Base-by-base conservation (phyloP, 2,329 filamentous ascomycete species). In the Sclerotinia spermophila region DNA sequence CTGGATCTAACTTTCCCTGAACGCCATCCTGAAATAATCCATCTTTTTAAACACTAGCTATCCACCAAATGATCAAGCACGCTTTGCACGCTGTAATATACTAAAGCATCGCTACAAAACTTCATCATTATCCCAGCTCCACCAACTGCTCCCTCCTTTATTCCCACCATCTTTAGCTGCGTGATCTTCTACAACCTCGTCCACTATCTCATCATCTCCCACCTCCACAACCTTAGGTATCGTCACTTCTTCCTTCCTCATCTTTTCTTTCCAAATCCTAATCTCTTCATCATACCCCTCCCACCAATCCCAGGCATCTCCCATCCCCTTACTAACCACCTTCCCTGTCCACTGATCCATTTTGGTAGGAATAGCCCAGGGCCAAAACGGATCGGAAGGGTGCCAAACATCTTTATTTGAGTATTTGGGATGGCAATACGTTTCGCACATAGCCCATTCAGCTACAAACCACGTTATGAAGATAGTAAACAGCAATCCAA, bases 331-430 rank as follows among this genome's bases (percentile, higher is more conserved):
- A 55, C 74, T 75, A n/a, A 72, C 69, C 19, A 74, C 64, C 30
- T 73, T 59, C 3, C 77, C 77, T 13, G 82, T 77, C 87, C 87
- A 90, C 74, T 89, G 83, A 76, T 90, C 87, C 19, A 90, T 76
- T 80, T 89, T 90, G 70, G 88, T 84, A 4, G 88, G 87, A 60
- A 90, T 82, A 1, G 87, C 86, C 53, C 81, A 82, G n/a, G 87
- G 87, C 78, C 87, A 90, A 38, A 84, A 83, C 0, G 88, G 88
- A 76, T 89, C 87, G 60, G 86, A 82, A 17, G 83, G 82, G 40
- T 84, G 85, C 86, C 86, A 89, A 76, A 80, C 61, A 67, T 68
- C 66, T 71, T 78, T 67, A 62, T 19, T 82, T 73, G 87, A 89
- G 44, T 81, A 82, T n/a, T 80, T 77, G 2, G 86, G 86, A 24